Conservation (phyloP, 1,284 basidiomycete species). For the Cutaneotrichosporon arboriforme region DNA sequence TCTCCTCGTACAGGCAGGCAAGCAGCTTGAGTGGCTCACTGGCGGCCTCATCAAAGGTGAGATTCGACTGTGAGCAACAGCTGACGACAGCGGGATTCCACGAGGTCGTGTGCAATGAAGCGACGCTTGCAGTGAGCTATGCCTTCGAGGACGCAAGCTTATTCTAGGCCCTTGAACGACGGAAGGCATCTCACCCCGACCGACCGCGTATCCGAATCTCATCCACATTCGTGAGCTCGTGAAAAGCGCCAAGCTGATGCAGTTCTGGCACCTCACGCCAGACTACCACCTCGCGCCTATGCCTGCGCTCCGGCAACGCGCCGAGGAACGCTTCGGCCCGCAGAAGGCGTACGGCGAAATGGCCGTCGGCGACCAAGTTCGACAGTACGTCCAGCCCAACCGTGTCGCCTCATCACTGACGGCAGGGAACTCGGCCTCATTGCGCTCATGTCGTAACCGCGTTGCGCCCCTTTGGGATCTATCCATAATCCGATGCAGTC, state of each 20-base stretch:
- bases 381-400: too few relatives aligned
- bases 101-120: conserved; percentile 79
- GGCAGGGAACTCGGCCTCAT: conserved; percentile 73
- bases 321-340: conserved; percentile 38
- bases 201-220: conserved; percentile 86
- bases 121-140: conserved; percentile 59
- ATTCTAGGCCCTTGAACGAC: conserved; percentile 59
- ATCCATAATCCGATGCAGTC: conserved; percentile 1
- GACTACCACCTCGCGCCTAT: conserved; percentile 69
- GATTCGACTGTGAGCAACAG: conserved; percentile 11
- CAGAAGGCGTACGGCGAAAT: conserved; percentile 62
- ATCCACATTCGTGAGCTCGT: conserved; percentile 61
- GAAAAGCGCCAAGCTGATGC: neutral
- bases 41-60: conserved; percentile 73
- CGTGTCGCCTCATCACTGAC: conserved; percentile 1
- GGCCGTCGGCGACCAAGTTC: conserved; percentile 80
- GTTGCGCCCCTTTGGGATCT: neutral
- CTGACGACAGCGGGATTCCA: conserved; percentile 64
- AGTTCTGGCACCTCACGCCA: conserved; percentile 84
- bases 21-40: conserved; percentile 82
- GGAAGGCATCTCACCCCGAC: conserved; percentile 57
- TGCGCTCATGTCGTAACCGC: conserved; percentile 56
- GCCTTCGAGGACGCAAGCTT: neutral
- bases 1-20: conserved; percentile 73
- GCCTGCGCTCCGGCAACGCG: conserved; percentile 52